Percentiles rank a stretch among this genome's conserved stretches.
Evolutionary conservation across 331 rosid species (phyloP).

Genomic region (Prunus yedoensis): DNA sequence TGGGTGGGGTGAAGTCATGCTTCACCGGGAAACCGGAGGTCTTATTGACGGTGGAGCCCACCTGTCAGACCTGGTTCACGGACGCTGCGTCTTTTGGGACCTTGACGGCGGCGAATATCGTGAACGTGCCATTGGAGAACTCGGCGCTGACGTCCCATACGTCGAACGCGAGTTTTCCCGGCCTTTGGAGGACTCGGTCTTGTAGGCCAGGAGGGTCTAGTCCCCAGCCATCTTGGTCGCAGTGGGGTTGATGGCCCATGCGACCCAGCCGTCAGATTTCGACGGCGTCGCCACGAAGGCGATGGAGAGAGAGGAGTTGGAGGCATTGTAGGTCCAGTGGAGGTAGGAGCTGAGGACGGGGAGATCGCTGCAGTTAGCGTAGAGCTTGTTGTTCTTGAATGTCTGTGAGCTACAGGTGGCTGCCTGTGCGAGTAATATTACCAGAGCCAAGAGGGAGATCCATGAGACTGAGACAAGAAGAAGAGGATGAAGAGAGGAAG

Average conservation of each 20-base stretch:
- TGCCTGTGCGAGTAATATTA: conserved; percentile 24
- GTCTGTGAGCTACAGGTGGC: conserved; percentile 44
- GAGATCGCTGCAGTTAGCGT: conserved; percentile 50
- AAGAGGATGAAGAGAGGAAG: conserved; percentile 5
- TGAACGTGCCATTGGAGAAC: too few species aligned
- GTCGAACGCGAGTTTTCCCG: too few species aligned
- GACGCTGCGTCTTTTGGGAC: too few species aligned
- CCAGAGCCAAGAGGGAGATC: conserved; percentile 11
- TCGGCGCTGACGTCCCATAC: too few species aligned
- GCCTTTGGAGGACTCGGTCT: too few species aligned
- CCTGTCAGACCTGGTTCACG: too few species aligned
- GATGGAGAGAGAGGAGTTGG: conserved; percentile 59
- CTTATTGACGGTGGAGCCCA: too few species aligned
- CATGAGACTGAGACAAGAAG: conserved; percentile 1
- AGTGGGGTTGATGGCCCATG: conserved; percentile 74
- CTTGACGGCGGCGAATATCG: too few species aligned
- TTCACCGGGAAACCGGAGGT: too few species aligned
- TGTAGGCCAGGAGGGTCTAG: conserved; percentile 55
- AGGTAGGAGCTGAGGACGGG: conserved; percentile 53
- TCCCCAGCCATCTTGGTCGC: conserved; percentile 60
- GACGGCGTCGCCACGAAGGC: conserved; percentile 61
- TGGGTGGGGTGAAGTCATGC: too few species aligned
- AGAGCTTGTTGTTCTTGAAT: conserved; percentile 37
- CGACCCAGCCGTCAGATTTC: conserved; percentile 48
- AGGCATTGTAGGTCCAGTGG: conserved; percentile 48